phyloP scores from a whole-genome alignment of 2,329 filamentous ascomycete species.

The Stromatinia cepivora region DNA sequence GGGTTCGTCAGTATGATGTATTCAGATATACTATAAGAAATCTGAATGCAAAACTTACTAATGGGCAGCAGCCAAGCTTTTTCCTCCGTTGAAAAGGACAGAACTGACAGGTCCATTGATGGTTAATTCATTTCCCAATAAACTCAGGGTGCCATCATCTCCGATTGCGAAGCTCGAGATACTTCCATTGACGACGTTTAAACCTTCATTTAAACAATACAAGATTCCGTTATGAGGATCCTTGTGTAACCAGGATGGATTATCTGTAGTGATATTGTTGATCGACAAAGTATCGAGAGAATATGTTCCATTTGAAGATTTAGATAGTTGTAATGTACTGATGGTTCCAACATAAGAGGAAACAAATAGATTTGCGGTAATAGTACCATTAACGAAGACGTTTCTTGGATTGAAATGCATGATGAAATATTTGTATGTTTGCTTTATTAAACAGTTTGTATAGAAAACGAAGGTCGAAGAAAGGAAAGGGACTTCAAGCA shows the following conservation, averaged over 20 bases:
- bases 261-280: constrained; percentile 32
- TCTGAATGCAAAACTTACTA: constrained; percentile 33
- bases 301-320: constrained; percentile 32
- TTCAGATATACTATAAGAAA: neutral
- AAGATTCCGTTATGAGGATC: constrained; percentile 33
- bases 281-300: constrained; percentile 28
- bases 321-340: constrained; percentile 40
- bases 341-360: constrained; percentile 44
- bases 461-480: neutral
- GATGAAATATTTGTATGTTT: constrained; percentile 15
- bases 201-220: constrained; percentile 36
- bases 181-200: constrained; percentile 27
- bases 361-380: constrained; percentile 41
- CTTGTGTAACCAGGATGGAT: constrained; percentile 36
- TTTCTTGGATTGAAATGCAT: constrained; percentile 31
- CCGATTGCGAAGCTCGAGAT: constrained; percentile 38
- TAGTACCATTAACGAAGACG: constrained; percentile 28
- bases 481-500: neutral
- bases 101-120: constrained; percentile 43
- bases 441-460: neutral
- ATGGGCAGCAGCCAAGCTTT: constrained; percentile 41
- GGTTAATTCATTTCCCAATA: constrained; percentile 44
- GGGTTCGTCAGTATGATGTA: neutral
- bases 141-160: constrained; percentile 44
- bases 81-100: constrained; percentile 46